Percentiles rank a stretch among this genome's conserved stretches.
These are phyloP conservation scores for Leishmania gerbilli DNA, from an alignment of 208 protist species.

Conservation along the genomic window DNA sequence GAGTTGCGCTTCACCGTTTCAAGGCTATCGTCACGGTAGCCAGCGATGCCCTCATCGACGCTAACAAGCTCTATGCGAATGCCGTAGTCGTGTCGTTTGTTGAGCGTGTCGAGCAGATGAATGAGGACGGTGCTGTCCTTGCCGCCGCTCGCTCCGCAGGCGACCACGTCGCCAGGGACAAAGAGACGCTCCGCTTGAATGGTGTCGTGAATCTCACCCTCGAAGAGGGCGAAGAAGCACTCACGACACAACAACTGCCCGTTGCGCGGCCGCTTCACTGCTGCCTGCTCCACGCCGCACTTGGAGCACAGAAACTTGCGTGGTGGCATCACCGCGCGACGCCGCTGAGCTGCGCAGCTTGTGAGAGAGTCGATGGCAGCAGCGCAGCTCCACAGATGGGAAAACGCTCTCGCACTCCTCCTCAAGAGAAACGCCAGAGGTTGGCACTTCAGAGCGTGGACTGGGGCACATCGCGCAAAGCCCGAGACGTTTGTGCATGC, in stretches of 20 bases:
- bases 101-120: conserved; percentile 93
- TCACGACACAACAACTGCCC: conserved; percentile 90
- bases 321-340: conserved; percentile 9
- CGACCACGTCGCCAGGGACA: conserved; percentile 88
- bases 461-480: neutral
- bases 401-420: neutral
- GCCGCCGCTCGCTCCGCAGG: conserved; percentile 95
- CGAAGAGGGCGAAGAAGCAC: conserved; percentile 96
- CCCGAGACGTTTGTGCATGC: neutral
- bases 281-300: conserved; percentile 54
- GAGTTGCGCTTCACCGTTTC: conserved; percentile 96
- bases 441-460: neutral
- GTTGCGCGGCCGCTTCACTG: conserved; percentile 92
- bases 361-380: neutral
- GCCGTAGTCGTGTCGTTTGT: conserved; percentile 93
- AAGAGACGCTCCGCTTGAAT: conserved; percentile 94
- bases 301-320: conserved; percentile 53
- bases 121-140: conserved; percentile 98
- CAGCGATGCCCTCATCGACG: conserved; percentile 98
- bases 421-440: neutral
- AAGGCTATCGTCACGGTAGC: conserved; percentile 98
- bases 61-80: conserved; percentile 94
- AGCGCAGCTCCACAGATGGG: neutral
- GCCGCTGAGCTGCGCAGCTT: neutral
- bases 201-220: conserved; percentile 96